Percentiles rank a stretch among this genome's conserved stretches.
These are phyloP conservation scores for Candida ortonii DNA, from an alignment of 805 yeast genomes.

Conservation along the genomic window DNA sequence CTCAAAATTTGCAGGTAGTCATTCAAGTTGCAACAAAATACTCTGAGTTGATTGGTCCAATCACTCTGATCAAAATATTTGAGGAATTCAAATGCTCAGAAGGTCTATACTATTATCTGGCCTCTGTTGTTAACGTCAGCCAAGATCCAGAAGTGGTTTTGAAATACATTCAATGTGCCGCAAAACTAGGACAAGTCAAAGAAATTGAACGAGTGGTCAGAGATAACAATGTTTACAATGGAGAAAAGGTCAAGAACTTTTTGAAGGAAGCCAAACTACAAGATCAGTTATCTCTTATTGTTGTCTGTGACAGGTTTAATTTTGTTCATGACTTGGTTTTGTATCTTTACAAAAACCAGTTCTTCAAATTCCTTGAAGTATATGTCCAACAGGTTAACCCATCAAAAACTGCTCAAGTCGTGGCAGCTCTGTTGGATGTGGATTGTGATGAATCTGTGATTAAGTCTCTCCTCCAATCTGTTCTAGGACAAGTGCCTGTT, in stretches of 20 bases:
- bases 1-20: constrained; percentile 86
- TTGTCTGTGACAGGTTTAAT: constrained; percentile 90
- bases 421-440: constrained; percentile 94
- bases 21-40: constrained; percentile 96
- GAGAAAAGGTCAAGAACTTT: constrained; percentile 96
- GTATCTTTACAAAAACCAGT: constrained; percentile 92
- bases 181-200: constrained; percentile 81
- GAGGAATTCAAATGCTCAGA: constrained; percentile 91
- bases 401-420: constrained; percentile 90
- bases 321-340: constrained; percentile 91
- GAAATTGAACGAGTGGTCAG: constrained; percentile 96
- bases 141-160: constrained; percentile 94
- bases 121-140: constrained; percentile 88
- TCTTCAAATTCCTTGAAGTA: constrained; percentile 94
- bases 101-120: constrained; percentile 91
- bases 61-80: constrained; percentile 79
- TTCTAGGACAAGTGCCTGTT: constrained; percentile 91
- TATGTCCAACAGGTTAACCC: constrained; percentile 98
- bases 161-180: constrained; percentile 94
- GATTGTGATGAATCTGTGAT: constrained; percentile 93
- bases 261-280: constrained; percentile 90
- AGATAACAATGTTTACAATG: constrained; percentile 90
- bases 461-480: constrained; percentile 75
- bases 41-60: constrained; percentile 88
- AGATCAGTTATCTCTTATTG: constrained; percentile 93